phyloP scores from a whole-genome alignment of 148 eudicot species.

The Nepenthes gracilis region DNA sequence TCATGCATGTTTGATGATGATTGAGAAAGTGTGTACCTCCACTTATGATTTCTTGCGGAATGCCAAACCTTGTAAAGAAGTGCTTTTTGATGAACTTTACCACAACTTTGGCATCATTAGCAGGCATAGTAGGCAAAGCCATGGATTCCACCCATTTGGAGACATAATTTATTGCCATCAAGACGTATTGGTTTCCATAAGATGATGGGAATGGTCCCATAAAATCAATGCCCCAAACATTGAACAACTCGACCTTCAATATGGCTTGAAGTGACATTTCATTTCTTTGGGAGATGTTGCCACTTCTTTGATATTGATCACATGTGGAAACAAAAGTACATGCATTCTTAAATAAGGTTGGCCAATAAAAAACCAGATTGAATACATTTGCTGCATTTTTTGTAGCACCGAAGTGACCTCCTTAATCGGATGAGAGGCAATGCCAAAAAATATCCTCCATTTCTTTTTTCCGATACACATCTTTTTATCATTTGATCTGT shows the following conservation, averaged over 20 bases:
- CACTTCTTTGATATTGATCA: constrained; percentile 1
- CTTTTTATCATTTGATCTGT: neutral
- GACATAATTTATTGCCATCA: constrained; percentile 1
- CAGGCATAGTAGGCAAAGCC: neutral
- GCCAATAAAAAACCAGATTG: constrained; percentile 6
- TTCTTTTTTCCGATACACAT: neutral
- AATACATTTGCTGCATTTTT: neutral
- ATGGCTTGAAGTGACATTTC: constrained; percentile 6
- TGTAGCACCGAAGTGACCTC: neutral
- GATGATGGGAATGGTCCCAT: neutral
- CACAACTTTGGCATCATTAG: constrained; percentile 5
- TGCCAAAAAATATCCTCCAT: neutral
- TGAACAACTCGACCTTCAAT: constrained; percentile 4
- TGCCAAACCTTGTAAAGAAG: constrained; percentile 6
- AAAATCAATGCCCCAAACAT: constrained; percentile 6
- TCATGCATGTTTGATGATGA: neutral
- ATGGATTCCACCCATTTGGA: constrained; percentile 5
- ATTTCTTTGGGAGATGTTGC: neutral
- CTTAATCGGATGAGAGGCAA: neutral
- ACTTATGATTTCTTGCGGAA: constrained; percentile 2
- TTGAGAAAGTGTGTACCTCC: neutral
- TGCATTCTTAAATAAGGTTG: neutral
- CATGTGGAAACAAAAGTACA: neutral
- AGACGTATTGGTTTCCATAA: neutral
- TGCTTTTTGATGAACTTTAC: neutral